Evolutionary conservation across 495 filamentous ascomycete species (phyloP), one percentile per base, ranked within the genome.

Genomic region (Podospora sp.): DNA sequence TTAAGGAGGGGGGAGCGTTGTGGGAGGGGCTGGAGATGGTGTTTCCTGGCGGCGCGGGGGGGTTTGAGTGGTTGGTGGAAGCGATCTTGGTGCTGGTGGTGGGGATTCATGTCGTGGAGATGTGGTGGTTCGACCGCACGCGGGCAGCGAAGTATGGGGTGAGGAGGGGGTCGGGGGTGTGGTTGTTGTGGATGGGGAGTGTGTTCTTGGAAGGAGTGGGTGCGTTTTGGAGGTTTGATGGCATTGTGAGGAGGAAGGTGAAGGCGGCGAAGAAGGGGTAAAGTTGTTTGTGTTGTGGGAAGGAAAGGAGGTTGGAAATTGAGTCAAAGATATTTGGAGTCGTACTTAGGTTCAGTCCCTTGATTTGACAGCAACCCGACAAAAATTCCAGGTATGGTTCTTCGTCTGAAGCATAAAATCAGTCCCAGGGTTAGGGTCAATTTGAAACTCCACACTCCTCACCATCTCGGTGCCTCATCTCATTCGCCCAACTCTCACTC

Each of bases 121-220:
- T 73, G 52, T 73, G 68, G 68, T 76, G 71, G 76, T 65, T 83
- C 49, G 77, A 78, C 22, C 61, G 71, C 22, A 70, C 65, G 14
- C 49, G 79, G 66, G 60, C 80, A 25, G 20, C 27, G 14, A 66
- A 16, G 69, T 72, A 74, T 26, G 78, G 78, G 12, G 75, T 83
- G 20, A 22, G 62, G 57, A 59, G 70, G 8, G 73, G 72, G 1
- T 71, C 66, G 20, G 1, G 6, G 53, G 63, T 78, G 21, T 83
- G 82, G 82, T 76, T 59, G 58, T 9, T 68, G 35, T 84, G 82
- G 82, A 59, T 77, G 24, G 65, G 56, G 18, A 70, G 73, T 9
- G 74, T 72, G 6, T 81, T 82, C 40, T 18, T 80, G 3, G 82
- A 83, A 71, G 82, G 82, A 16, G 60, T 59, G 4, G 73, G 74